These are phyloP conservation scores for Didymella arachidicola DNA, from an alignment of 2,329 filamentous ascomycete species.

Conservation along the genomic window DNA sequence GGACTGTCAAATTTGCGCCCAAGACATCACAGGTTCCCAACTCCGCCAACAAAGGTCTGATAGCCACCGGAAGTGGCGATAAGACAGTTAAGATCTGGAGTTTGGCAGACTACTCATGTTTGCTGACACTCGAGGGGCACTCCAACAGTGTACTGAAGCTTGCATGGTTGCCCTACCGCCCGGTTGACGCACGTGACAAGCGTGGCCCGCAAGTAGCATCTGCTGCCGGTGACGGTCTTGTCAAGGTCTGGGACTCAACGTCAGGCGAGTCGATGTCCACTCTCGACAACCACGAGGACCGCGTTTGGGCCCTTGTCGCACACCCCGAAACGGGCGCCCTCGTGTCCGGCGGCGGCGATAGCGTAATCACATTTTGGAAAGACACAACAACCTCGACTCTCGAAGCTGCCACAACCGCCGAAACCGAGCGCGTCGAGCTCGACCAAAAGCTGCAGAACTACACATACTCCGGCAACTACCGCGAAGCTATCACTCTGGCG, in stretches of 20 bases:
- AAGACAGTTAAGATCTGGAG: slow-evolving; percentile 97
- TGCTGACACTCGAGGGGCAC: slow-evolving; percentile 94
- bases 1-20: slow-evolving; percentile 91
- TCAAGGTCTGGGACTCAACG: slow-evolving; percentile 94
- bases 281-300: slow-evolving; percentile 94
- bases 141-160: slow-evolving; percentile 95
- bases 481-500: slow-evolving; percentile 90
- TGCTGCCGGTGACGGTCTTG: slow-evolving; percentile 90
- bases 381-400: slow-evolving; percentile 87
- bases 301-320: slow-evolving; percentile 88
- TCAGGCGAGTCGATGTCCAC: slow-evolving; percentile 86
- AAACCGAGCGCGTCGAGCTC: slow-evolving; percentile 84
- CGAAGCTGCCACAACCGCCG: slow-evolving; percentile 74
- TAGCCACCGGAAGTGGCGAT: slow-evolving; percentile 92
- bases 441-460: slow-evolving; percentile 95
- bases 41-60: slow-evolving; percentile 76
- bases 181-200: slow-evolving; percentile 55
- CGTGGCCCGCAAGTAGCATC: slow-evolving; percentile 77
- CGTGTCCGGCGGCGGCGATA: slow-evolving; percentile 90
- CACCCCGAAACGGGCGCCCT: slow-evolving; percentile 71
- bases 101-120: slow-evolving; percentile 86
- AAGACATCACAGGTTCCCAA: slow-evolving; percentile 68
- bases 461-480: slow-evolving; percentile 85
- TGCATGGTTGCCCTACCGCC: slow-evolving; percentile 74
- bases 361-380: slow-evolving; percentile 92